A percentile compares a stretch with the other conserved stretches of the same genome.
phyloP scores from a whole-genome alignment of 1,284 basidiomycete species.

The Puccinia triticina region DNA sequence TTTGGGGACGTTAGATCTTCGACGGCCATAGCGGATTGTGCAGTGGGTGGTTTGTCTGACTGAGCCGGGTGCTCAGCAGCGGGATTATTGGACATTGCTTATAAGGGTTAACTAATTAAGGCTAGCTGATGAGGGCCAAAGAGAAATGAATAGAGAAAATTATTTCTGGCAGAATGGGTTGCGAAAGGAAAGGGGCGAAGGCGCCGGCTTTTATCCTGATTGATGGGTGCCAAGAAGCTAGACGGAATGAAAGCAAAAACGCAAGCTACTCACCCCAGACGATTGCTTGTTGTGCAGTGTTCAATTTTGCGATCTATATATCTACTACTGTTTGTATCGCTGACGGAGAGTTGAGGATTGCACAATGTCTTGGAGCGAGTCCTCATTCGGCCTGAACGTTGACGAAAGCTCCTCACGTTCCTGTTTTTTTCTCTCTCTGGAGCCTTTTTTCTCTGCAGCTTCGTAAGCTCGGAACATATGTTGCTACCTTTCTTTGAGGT shows the following conservation, averaged over 20 bases:
- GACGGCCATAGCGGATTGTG: no score
- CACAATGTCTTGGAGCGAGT: background rate
- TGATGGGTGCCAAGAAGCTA: background rate
- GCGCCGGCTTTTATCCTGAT: background rate
- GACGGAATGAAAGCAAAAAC: background rate
- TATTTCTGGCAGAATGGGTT: no score
- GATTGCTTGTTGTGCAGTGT: conserved; percentile 8
- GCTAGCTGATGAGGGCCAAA: no score
- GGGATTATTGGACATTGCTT: no score
- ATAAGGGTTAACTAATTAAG: no score
- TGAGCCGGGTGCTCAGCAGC: no score
- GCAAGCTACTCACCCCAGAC: background rate
- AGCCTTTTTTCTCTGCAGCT: background rate
- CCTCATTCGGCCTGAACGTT: conserved; percentile 15
- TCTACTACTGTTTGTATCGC: background rate
- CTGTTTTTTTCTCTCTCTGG: conserved; percentile 9
- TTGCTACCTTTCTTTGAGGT: background rate
- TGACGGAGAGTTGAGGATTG: background rate
- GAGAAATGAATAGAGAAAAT: no score
- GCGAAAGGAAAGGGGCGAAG: no score
- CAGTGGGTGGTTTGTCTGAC: no score
- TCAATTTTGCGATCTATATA: background rate
- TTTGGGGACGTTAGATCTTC: no score
- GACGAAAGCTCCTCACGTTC: background rate
- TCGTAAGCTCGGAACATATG: background rate